A percentile compares a stretch with the other conserved stretches of the same genome.
These are phyloP conservation scores for Debaryomyces fabryi DNA, from an alignment of 1,139 yeast genomes.

Conservation along the genomic window DNA sequence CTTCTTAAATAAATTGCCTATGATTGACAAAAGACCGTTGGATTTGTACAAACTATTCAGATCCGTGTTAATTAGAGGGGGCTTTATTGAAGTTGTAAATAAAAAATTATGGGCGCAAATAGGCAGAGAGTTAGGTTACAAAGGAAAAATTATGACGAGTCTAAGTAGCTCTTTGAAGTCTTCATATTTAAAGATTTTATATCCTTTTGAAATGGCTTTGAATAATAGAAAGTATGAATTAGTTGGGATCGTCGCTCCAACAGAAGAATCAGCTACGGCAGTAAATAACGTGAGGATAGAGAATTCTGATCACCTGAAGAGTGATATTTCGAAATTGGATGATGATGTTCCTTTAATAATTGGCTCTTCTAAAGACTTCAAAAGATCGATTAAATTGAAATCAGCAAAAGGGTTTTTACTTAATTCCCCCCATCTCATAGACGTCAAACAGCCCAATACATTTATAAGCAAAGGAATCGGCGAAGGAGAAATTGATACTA, in stretches of 20 bases:
- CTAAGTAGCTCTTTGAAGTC: constrained; percentile 68
- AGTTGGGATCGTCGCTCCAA: constrained; percentile 6
- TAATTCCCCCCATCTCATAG: constrained; percentile 43
- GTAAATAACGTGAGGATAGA: neutral
- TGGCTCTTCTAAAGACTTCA: constrained; percentile 51
- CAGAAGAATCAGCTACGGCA: neutral
- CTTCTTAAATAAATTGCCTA: constrained; percentile 40
- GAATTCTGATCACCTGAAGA: neutral
- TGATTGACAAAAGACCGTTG: constrained; percentile 57
- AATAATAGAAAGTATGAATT: constrained; percentile 18
- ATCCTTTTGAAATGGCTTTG: constrained; percentile 35
- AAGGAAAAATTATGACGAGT: constrained; percentile 70
- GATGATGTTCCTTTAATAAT: constrained; percentile 32
- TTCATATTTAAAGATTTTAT: constrained; percentile 47
- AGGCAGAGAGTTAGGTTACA: constrained; percentile 77
- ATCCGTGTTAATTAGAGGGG: constrained; percentile 59
- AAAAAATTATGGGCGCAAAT: constrained; percentile 65
- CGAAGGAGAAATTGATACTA: constrained; percentile 10
- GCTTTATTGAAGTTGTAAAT: constrained; percentile 55
- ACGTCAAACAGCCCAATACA: constrained; percentile 33
- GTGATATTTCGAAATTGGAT: neutral
- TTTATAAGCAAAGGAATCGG: constrained; percentile 14
- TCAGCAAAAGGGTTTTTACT: constrained; percentile 53
- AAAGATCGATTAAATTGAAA: constrained; percentile 47
- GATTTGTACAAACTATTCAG: constrained; percentile 56